Conservation (phyloP, 768 basidiomycete species). For the Amanita rimosa region DNA sequence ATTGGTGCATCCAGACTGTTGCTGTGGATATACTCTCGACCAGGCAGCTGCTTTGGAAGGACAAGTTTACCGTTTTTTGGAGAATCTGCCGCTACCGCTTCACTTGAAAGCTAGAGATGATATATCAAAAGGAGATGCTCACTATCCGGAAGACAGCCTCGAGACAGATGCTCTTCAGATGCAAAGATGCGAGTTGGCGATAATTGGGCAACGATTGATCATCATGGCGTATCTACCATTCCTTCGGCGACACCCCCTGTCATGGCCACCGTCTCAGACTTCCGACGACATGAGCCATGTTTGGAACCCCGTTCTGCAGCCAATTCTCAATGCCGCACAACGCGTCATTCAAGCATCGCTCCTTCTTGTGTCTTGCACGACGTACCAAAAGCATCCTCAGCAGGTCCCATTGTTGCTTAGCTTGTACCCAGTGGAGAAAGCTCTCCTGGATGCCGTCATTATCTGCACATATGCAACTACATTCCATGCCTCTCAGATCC, state of each 20-base stretch:
- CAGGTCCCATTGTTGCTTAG: constrained; percentile 12
- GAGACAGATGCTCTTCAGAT: constrained; percentile 5
- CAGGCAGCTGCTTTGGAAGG: constrained; percentile 47
- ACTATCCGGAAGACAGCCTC: background rate
- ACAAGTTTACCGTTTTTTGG: constrained; percentile 43
- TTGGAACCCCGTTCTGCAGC: constrained; percentile 42
- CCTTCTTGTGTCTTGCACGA: constrained; percentile 17
- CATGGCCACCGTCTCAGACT: background rate
- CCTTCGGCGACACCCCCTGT: constrained; percentile 20
- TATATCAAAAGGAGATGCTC: background rate
- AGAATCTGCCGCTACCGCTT: constrained; percentile 38
- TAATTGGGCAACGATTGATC: constrained; percentile 49
- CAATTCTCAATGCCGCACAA: constrained; percentile 57
- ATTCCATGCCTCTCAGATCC: constrained; percentile 3
- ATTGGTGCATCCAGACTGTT: constrained; percentile 26
- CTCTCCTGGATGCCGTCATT: constrained; percentile 57
- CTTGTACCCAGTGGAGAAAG: constrained; percentile 36
- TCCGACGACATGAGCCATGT: constrained; percentile 9
- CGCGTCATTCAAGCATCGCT: constrained; percentile 43
- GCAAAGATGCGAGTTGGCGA: constrained; percentile 49
- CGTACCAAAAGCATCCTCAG: constrained; percentile 2
- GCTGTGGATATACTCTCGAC: constrained; percentile 44
- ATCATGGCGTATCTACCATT: constrained; percentile 63
- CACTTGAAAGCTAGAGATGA: constrained; percentile 16
- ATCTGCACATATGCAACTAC: constrained; percentile 54